These are phyloP conservation scores for Aspergillus terreus DNA, from an alignment of 2,329 filamentous ascomycete genomes.

Conservation along the genomic window DNA sequence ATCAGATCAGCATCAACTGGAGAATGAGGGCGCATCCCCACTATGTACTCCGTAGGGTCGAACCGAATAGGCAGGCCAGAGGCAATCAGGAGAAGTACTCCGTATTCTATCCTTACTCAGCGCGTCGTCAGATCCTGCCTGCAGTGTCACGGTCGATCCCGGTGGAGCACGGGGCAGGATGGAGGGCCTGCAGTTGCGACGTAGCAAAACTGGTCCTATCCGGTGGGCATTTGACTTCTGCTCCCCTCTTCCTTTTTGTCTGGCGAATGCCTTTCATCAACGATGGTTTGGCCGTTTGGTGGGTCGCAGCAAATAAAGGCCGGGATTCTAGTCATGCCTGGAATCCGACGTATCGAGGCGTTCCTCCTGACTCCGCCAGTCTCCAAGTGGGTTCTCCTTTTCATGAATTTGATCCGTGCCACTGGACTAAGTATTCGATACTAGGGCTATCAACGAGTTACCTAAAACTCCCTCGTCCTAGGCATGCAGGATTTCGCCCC, in stretches of 20 bases:
- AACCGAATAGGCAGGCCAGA: background rate
- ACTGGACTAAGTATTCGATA: too few species aligned
- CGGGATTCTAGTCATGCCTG: constrained; percentile 1
- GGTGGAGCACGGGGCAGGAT: constrained; percentile 7
- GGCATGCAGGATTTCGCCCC: background rate
- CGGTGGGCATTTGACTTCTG: background rate
- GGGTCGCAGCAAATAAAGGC: background rate
- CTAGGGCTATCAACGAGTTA: background rate
- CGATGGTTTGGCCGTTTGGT: background rate
- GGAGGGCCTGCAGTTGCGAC: constrained; percentile 6
- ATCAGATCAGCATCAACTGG: constrained; percentile 18
- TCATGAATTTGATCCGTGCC: background rate
- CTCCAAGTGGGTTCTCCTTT: background rate
- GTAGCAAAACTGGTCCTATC: constrained; percentile 1
- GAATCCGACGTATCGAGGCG: constrained; percentile 2
- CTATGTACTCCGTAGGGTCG: too few species aligned
- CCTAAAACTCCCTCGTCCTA: background rate
- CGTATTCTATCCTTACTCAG: background rate
- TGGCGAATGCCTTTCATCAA: background rate
- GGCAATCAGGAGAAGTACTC: background rate
- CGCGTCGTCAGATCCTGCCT: constrained; percentile 5
- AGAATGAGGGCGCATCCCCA: constrained; percentile 11
- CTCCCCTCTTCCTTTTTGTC: background rate
- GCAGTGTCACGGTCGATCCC: constrained; percentile 7
- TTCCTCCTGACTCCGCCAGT: background rate